Evolutionary conservation across 23 red algal genomes (phyloP).

Genomic region (Gracilaria vermiculophylla): DNA sequence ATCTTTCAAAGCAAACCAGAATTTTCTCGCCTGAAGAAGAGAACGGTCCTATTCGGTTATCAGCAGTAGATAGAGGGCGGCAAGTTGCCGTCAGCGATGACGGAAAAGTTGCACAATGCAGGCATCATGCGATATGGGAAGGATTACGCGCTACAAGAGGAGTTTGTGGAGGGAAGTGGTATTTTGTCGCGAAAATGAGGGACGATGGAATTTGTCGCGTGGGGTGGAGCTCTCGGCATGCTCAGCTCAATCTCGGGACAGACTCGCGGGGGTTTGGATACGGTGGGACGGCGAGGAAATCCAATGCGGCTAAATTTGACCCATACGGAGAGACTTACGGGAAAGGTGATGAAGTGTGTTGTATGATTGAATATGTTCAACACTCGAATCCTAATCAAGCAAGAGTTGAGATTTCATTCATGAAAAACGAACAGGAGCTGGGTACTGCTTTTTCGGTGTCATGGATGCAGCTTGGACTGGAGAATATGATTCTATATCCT

Average conservation of each 20-base stretch:
- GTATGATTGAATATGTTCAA: slow-evolving; percentile 70
- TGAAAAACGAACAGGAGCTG: slow-evolving; percentile 71
- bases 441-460: slow-evolving; percentile 62
- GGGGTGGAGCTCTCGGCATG: slow-evolving; percentile 74
- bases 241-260: slow-evolving; percentile 71
- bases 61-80: slow-evolving; percentile 24
- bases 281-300: slow-evolving; percentile 86
- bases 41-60: slow-evolving; percentile 30
- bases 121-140: slow-evolving; percentile 63
- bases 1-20: slow-evolving; percentile 1
- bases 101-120: slow-evolving; percentile 42
- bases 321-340: slow-evolving; percentile 72
- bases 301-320: slow-evolving; percentile 68
- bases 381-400: background rate
- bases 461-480: slow-evolving; percentile 6
- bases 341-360: slow-evolving; percentile 63
- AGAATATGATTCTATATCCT: slow-evolving; percentile 60
- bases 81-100: slow-evolving; percentile 45
- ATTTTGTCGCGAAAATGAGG: slow-evolving; percentile 54
- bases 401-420: slow-evolving; percentile 58
- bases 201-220: slow-evolving; percentile 91
- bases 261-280: slow-evolving; percentile 74
- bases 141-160: slow-evolving; percentile 64
- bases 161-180: slow-evolving; percentile 70
- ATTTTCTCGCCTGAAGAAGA: background rate